A percentile compares a stretch with the other conserved stretches of the same genome.
Conservation (phyloP, 768 basidiomycete genomes). For the Leccinum imitatum region DNA sequence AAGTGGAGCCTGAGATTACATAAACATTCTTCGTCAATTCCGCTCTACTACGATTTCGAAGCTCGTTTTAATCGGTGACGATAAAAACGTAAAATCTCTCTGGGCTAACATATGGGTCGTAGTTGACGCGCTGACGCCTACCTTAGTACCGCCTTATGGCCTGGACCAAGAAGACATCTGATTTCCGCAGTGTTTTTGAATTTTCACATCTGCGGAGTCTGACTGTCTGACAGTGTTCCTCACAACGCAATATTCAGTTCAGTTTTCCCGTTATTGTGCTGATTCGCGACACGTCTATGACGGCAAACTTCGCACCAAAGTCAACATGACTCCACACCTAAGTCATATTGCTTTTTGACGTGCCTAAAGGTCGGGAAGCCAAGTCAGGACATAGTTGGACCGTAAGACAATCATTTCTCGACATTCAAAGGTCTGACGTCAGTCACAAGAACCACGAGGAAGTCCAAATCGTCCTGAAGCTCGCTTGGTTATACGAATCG, state of each 20-base stretch:
- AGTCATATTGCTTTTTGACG: slow-evolving; percentile 40
- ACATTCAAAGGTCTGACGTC: background rate
- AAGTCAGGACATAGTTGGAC: slow-evolving; percentile 36
- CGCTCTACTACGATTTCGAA: slow-evolving; percentile 28
- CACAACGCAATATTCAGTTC: slow-evolving; percentile 54
- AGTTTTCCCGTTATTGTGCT: background rate
- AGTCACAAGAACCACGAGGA: slow-evolving; percentile 59
- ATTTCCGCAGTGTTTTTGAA: slow-evolving; percentile 76
- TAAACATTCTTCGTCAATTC: slow-evolving; percentile 35
- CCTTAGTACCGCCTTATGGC: slow-evolving; percentile 76
- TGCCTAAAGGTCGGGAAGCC: slow-evolving; percentile 33
- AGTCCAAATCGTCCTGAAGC: slow-evolving; percentile 46
- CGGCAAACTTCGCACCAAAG: slow-evolving; percentile 51
- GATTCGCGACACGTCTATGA: slow-evolving; percentile 60
- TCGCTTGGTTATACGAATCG: slow-evolving; percentile 53
- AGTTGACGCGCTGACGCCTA: slow-evolving; percentile 4
- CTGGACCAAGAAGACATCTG: slow-evolving; percentile 52
- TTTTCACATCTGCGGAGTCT: slow-evolving; percentile 50
- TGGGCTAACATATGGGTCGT: background rate
- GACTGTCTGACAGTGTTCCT: slow-evolving; percentile 46
- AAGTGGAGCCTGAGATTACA: slow-evolving; percentile 32
- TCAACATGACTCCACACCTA: slow-evolving; percentile 41
- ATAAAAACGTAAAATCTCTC: slow-evolving; percentile 34
- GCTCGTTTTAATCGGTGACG: slow-evolving; percentile 42
- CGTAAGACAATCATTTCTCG: slow-evolving; percentile 20